Base-by-base conservation (phyloP, 768 basidiomycete species). In the Hirschioporus abietinus region DNA sequence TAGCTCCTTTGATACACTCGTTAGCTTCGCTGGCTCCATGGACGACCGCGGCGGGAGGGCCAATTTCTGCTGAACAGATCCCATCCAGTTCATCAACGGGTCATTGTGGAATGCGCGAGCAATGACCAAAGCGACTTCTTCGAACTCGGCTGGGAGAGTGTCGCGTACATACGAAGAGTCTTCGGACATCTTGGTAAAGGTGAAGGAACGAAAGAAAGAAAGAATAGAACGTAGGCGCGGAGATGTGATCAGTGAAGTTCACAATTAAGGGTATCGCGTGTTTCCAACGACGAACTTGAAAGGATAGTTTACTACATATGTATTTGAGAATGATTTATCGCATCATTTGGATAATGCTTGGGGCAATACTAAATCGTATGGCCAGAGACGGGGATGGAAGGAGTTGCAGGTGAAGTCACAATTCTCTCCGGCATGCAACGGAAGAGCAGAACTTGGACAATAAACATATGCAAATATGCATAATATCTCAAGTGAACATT, bases 71-170 rank as follows among this genome's bases (percentile, higher is more conserved):
- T 24, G 35, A 0, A 68, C 69, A 36, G 66, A 20, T 1, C 72
- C 68, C 62, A 69, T 68, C 69, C 71, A 72, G 67, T 71, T 71
- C 69, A 70, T 70, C 23, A 63, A 17, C 7, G 72, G 71, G 66
- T 73, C 72, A 57, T 63, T 42, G 1, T 64, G 63, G 61, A 72
- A 71, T 0, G 71, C 71, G 9, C 70, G 71, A 6, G 69, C 64
- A n/a, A 67, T 68, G 15, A 68, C 65, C 23, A 52, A 35, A 23
- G 68, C 67, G 12, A 66, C 65, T 5, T 61, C 58, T 20, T 66
- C 57, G 27, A 66, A 63, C 25, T 72, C 71, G 12, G 4, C 42
- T 12, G 42, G 42, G 2, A 12, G 4, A 12, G 42, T 10, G 42
- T 52, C 42, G 12, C 42, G 42, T 20, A 52, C 42, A 52, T 52